Evolutionary conservation across 352 stramenopile genomes (phyloP).

Genomic region (Phytophthora idaei): DNA sequence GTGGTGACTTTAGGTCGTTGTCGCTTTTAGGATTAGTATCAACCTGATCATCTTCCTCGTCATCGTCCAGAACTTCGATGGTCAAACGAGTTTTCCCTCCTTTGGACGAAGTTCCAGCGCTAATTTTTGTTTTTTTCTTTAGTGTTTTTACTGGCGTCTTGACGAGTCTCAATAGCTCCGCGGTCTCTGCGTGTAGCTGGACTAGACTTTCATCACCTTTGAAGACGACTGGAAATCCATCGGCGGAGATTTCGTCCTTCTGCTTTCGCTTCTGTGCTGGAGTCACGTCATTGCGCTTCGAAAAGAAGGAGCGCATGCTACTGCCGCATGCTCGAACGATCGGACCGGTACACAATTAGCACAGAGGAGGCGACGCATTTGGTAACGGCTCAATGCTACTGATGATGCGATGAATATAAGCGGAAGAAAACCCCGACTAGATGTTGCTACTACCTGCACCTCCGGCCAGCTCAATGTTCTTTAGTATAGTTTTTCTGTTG

Average conservation of each 20-base stretch:
- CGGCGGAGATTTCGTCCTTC: conserved; percentile 13
- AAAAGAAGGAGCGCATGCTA: conserved; percentile 45
- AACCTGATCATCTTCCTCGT: conserved; percentile 31
- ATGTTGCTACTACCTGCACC: no score
- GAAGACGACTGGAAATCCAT: conserved; percentile 36
- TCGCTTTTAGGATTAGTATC: conserved; percentile 8
- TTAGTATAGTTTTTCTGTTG: no score
- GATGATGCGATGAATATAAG: no score
- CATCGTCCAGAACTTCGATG: conserved; percentile 73
- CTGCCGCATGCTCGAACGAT: conserved; percentile 29
- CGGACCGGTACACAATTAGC: conserved; percentile 29
- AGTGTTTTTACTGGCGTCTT: conserved; percentile 44
- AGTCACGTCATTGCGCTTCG: conserved; percentile 37
- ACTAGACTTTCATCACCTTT: conserved; percentile 52
- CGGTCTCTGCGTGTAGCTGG: conserved; percentile 68
- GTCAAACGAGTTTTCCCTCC: conserved; percentile 52
- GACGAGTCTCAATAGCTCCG: conserved; percentile 59
- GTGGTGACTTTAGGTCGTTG: conserved; percentile 6
- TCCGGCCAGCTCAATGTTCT: no score
- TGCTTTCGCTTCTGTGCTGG: conserved; percentile 33
- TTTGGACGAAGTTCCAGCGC: conserved; percentile 7
- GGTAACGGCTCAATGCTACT: no score
- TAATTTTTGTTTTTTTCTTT: conserved; percentile 33
- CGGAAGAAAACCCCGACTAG: no score
- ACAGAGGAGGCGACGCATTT: neutral